Percentiles rank a stretch among this genome's conserved stretches.
phyloP scores from a whole-genome alignment of 2,329 filamentous ascomycete species.

The Neonectria faginata region DNA sequence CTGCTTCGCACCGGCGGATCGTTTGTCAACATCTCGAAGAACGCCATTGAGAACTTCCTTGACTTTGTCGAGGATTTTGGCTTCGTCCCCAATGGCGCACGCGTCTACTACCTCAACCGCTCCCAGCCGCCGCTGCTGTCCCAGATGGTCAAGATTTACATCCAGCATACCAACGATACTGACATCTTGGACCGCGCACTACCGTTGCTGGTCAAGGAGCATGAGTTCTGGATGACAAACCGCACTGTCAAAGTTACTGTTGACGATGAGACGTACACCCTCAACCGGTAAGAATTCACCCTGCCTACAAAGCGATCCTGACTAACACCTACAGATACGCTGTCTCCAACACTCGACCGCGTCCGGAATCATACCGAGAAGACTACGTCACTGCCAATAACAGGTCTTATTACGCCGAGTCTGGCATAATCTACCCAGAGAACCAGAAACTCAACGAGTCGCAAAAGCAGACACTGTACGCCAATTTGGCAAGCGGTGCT shows the following conservation, averaged over 20 bases:
- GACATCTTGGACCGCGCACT: slow-evolving; percentile 70
- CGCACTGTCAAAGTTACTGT: slow-evolving; percentile 66
- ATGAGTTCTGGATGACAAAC: slow-evolving; percentile 72
- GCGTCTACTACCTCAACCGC: slow-evolving; percentile 75
- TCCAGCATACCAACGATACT: slow-evolving; percentile 73
- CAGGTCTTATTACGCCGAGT: slow-evolving; percentile 68
- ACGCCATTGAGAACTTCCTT: slow-evolving; percentile 77
- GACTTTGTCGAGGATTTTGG: slow-evolving; percentile 74
- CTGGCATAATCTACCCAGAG: slow-evolving; percentile 69
- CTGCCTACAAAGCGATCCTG: not conserved
- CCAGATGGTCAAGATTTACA: slow-evolving; percentile 73
- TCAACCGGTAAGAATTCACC: slow-evolving; percentile 63
- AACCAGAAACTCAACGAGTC: slow-evolving; percentile 62
- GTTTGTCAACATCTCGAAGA: slow-evolving; percentile 71
- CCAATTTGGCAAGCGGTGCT: slow-evolving; percentile 72
- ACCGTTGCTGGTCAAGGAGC: slow-evolving; percentile 72
- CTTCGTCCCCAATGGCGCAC: slow-evolving; percentile 76
- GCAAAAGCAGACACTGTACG: slow-evolving; percentile 66
- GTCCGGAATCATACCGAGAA: slow-evolving; percentile 75
- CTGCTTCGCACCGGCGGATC: slow-evolving; percentile 72
- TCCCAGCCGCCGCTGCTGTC: slow-evolving; percentile 75
- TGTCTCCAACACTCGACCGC: slow-evolving; percentile 73
- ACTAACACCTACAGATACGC: slow-evolving; percentile 58
- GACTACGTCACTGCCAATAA: slow-evolving; percentile 76
- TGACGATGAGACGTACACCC: slow-evolving; percentile 60